Conservation (phyloP, 495 filamentous ascomycete species). For the Aspergillus campestris region DNA sequence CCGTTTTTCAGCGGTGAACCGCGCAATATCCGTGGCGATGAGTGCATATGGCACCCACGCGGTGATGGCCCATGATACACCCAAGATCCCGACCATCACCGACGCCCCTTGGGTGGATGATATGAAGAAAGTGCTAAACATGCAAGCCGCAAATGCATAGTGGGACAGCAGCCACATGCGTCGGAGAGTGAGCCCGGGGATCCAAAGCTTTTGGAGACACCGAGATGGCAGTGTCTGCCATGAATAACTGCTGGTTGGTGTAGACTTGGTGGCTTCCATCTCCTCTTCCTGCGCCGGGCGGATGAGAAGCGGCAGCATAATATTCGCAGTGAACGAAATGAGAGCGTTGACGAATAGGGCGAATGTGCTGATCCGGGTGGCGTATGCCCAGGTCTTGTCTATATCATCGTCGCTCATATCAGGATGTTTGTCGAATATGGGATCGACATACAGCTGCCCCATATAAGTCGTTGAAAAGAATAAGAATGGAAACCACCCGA, state of each 20-base stretch:
- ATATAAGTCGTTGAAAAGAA: slow-evolving; percentile 88
- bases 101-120: slow-evolving; percentile 54
- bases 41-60: slow-evolving; percentile 87
- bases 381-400: slow-evolving; percentile 65
- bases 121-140: slow-evolving; percentile 72
- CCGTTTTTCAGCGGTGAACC: slow-evolving; percentile 46
- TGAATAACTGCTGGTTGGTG: slow-evolving; percentile 5
- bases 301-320: slow-evolving; percentile 72
- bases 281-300: slow-evolving; percentile 53
- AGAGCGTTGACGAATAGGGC: slow-evolving; percentile 75
- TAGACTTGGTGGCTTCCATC: slow-evolving; percentile 24
- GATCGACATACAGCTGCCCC: slow-evolving; percentile 76
- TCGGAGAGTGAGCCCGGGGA: slow-evolving; percentile 70
- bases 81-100: slow-evolving; percentile 62
- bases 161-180: slow-evolving; percentile 76
- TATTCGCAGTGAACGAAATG: slow-evolving; percentile 64
- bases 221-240: no score
- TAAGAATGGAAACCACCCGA: slow-evolving; percentile 88
- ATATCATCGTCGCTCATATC: slow-evolving; percentile 63
- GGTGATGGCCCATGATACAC: slow-evolving; percentile 78
- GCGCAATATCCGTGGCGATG: slow-evolving; percentile 73
- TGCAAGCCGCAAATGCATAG: slow-evolving; percentile 62
- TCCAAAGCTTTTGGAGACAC: slow-evolving; percentile 39
- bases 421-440: slow-evolving; percentile 61
- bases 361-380: slow-evolving; percentile 72